Evolutionary conservation across 2,329 filamentous ascomycete species (phyloP), one percentile per base, ranked within the genome.

Genomic region (Cordyceps javanica): DNA sequence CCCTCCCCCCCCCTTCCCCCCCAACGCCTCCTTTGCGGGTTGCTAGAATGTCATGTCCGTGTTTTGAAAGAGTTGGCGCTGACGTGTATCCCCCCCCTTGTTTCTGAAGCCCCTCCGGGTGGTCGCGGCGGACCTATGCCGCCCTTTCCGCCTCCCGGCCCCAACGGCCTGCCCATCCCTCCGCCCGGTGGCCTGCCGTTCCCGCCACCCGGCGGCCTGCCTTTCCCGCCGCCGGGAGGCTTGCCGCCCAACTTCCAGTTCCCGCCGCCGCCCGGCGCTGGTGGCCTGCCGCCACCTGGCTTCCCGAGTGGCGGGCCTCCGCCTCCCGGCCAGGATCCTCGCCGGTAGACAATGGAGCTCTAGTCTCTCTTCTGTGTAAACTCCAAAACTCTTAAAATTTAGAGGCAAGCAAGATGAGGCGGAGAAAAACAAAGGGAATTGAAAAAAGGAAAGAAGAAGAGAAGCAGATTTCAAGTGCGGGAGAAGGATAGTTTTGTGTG

Each of bases 111-210:
- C 60, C 82, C 82, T 42, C 74, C 71, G 51, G 80, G 77, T 59
- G 79, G 77, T 57, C 76, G 79, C 64, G 80, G 80, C 61, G 75
- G 78, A 68, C 72, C 73, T 23, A 74, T 77, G 64, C 74, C 75
- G 38, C 72, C 73, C 26, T 69, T 74, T 62, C 67, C 72, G 10
- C 66, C 70, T 9, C 65, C 69, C 8, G 63, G 64, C 3, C 60
- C 60, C 54, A 66, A 61, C 57, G 65, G 63, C 51, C 42, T 63
- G 3, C 62, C 62, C 19, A 65, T 68, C 49, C 65, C 67, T 1
- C 62, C 62, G 10, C 64, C 62, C 2, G 60, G 63, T 3, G 52
- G 30, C 13, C 72, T 73, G 36, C 70, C 71, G 38, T 77, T 79
- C 66, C 71, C 75, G 13, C 70, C 75, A 2, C 67, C 69, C 36